These are phyloP conservation scores for Ceratonia siliqua DNA, from an alignment of 306 rosid genomes.

Conservation along the genomic window DNA sequence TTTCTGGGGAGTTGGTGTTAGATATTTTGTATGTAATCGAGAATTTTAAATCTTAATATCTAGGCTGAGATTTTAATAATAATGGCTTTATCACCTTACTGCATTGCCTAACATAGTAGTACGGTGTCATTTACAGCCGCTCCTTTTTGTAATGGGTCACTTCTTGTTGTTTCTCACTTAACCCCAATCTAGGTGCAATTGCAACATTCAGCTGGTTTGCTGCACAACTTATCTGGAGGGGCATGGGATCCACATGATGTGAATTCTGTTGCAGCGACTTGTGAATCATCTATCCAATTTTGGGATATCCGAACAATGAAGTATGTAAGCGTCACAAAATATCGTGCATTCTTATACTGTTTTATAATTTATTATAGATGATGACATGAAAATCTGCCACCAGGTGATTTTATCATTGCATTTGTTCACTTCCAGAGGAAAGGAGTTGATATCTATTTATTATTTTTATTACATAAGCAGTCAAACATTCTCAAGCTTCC, in stretches of 20 bases:
- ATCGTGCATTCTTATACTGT: slow-evolving; percentile 11
- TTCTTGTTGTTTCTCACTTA: slow-evolving; percentile 35
- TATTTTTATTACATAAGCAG: slow-evolving; percentile 20
- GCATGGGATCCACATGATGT: slow-evolving; percentile 98
- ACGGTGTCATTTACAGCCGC: background rate
- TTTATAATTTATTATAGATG: slow-evolving; percentile 29
- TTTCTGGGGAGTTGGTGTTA: slow-evolving; percentile 1
- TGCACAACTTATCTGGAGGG: slow-evolving; percentile 88
- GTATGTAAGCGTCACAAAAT: slow-evolving; percentile 51
- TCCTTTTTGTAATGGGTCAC: slow-evolving; percentile 1
- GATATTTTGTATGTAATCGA: background rate
- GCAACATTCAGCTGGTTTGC: slow-evolving; percentile 78
- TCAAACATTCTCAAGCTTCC: slow-evolving; percentile 16
- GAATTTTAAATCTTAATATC: background rate
- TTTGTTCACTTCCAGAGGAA: background rate
- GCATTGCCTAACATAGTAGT: background rate
- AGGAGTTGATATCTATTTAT: slow-evolving; percentile 10
- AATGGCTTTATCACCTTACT: background rate
- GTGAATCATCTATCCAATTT: slow-evolving; percentile 82
- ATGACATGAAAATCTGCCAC: slow-evolving; percentile 5
- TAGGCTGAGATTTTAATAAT: slow-evolving; percentile 16
- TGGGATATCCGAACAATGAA: slow-evolving; percentile 96
- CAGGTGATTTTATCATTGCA: slow-evolving; percentile 5
- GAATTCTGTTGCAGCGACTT: slow-evolving; percentile 80
- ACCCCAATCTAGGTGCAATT: slow-evolving; percentile 69